A percentile compares a stretch with the other conserved stretches of the same genome.
phyloP scores from a whole-genome alignment of 805 yeast species.

The Starmerella apis region DNA sequence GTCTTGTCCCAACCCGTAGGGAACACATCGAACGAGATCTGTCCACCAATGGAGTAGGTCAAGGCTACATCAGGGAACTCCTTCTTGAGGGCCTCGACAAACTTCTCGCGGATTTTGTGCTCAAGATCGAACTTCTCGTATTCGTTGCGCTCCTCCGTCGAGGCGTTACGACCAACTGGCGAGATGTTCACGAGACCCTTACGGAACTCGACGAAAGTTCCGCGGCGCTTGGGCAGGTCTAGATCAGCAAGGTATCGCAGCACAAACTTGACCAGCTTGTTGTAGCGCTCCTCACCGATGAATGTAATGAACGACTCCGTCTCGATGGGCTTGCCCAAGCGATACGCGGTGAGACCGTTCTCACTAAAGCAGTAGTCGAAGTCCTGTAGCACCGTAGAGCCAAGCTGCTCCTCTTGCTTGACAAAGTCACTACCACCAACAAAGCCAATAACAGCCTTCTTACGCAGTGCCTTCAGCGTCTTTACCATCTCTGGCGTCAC shows the following conservation, averaged over 20 bases:
- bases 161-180: slow-evolving; percentile 97
- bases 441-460: slow-evolving; percentile 90
- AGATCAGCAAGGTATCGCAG: slow-evolving; percentile 72
- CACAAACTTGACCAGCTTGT: slow-evolving; percentile 74
- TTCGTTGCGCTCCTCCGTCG: slow-evolving; percentile 85
- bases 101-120: slow-evolving; percentile 69
- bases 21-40: slow-evolving; percentile 97
- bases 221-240: slow-evolving; percentile 94
- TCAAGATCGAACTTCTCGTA: slow-evolving; percentile 74
- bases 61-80: slow-evolving; percentile 74
- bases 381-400: slow-evolving; percentile 58
- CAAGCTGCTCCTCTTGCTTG: slow-evolving; percentile 95
- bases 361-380: slow-evolving; percentile 96
- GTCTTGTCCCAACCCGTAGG: slow-evolving; percentile 99
- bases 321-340: slow-evolving; percentile 74
- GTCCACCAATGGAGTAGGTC: slow-evolving; percentile 98
- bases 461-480: slow-evolving; percentile 62
- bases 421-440: slow-evolving; percentile 94
- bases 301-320: slow-evolving; percentile 89
- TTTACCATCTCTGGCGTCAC: slow-evolving; percentile 57
- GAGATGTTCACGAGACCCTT: slow-evolving; percentile 98
- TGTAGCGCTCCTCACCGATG: slow-evolving; percentile 94
- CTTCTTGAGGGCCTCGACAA: slow-evolving; percentile 75
- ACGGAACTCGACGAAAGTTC: slow-evolving; percentile 97
- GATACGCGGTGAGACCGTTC: slow-evolving; percentile 97